phyloP scores from a whole-genome alignment of 371 early-diverging fungal genomes.

The Mucor saturninus region DNA sequence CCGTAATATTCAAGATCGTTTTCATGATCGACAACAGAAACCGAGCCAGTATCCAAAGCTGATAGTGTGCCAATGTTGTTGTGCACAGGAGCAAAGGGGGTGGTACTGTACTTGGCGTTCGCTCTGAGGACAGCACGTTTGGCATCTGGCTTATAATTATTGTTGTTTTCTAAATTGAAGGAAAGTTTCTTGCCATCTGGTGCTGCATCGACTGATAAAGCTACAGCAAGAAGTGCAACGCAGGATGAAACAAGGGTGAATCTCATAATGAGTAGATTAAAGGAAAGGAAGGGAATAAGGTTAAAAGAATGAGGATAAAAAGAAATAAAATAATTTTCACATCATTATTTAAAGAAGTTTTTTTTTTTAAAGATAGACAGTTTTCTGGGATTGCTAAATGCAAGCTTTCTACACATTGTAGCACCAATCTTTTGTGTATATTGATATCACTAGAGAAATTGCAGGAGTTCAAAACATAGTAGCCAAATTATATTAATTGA shows the following conservation, averaged over 20 bases:
- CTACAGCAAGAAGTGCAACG: slow-evolving; percentile 14
- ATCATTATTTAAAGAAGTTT: no score
- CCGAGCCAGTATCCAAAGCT: slow-evolving; percentile 8
- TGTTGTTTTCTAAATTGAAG: slow-evolving; percentile 27
- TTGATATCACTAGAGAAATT: neutral
- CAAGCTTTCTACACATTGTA: neutral
- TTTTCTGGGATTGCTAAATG: no score
- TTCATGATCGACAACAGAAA: slow-evolving; percentile 30
- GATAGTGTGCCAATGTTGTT: slow-evolving; percentile 9
- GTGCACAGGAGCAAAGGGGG: neutral
- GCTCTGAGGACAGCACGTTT: slow-evolving; percentile 22
- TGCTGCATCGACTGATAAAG: slow-evolving; percentile 25
- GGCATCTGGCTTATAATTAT: slow-evolving; percentile 25
- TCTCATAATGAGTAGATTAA: slow-evolving; percentile 9
- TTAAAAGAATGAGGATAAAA: neutral
- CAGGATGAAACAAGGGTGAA: slow-evolving; percentile 26
- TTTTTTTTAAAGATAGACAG: neutral
- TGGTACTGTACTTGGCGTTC: slow-evolving; percentile 20
- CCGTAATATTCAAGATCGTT: slow-evolving; percentile 60
- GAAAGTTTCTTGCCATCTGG: slow-evolving; percentile 16
- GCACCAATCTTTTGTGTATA: neutral
- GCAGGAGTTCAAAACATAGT: neutral
- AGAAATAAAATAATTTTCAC: neutral
- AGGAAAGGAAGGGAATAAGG: slow-evolving; percentile 3
- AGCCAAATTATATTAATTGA: neutral